Evolutionary conservation across 495 filamentous ascomycete species (phyloP).

Genomic region (Neurospora discreta): DNA sequence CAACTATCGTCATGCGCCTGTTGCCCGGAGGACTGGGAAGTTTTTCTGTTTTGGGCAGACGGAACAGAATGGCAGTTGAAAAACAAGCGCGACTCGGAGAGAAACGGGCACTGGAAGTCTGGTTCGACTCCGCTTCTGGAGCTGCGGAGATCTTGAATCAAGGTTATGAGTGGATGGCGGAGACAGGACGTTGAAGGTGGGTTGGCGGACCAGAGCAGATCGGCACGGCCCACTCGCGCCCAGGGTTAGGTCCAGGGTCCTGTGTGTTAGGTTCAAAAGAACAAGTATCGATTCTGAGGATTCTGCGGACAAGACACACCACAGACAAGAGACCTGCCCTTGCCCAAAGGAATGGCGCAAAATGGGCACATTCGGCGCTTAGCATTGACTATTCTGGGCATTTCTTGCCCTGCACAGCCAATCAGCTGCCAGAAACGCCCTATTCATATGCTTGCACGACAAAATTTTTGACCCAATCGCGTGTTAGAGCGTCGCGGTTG

Average conservation of each 20-base stretch:
- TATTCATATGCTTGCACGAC: conserved; percentile 17
- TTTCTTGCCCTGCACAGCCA: conserved; percentile 9
- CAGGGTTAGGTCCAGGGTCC: not conserved
- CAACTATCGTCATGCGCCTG: not conserved
- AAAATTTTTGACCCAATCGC: conserved; percentile 24
- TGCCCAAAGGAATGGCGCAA: not conserved
- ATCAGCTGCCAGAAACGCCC: conserved; percentile 8
- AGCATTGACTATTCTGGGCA: conserved; percentile 13
- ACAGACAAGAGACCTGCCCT: no score
- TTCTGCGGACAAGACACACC: not conserved
- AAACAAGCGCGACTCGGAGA: not conserved
- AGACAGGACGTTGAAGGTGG: not conserved
- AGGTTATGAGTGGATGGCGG: not conserved
- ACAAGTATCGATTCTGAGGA: not conserved
- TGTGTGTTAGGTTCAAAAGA: not conserved
- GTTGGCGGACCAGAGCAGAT: not conserved
- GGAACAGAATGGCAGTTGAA: not conserved
- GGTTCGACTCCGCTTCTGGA: not conserved
- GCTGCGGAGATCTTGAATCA: not conserved
- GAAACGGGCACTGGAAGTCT: not conserved
- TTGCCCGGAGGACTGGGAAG: not conserved
- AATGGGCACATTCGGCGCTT: conserved; percentile 18
- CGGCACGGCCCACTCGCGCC: not conserved
- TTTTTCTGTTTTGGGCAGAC: not conserved
- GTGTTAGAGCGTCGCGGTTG: not conserved